Percentiles rank a stretch among this genome's conserved stretches.
Conservation (phyloP, 1,284 basidiomycete species). For the Chalciporus sp. region DNA sequence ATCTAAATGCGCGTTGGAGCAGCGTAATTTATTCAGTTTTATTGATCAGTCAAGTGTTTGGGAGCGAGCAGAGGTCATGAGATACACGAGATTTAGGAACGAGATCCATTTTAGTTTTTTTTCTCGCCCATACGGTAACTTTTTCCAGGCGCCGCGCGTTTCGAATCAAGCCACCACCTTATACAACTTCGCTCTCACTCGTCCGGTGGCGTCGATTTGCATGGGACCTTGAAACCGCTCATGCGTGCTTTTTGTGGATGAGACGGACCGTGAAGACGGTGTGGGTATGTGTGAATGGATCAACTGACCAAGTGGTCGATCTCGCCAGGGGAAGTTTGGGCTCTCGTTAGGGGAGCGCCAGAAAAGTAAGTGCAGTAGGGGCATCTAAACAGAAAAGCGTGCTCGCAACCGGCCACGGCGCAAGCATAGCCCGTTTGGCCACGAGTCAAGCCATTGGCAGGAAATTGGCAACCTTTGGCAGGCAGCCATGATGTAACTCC, state of each 20-base stretch:
- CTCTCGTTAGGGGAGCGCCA: background rate
- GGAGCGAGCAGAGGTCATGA: background rate
- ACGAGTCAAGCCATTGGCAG: background rate
- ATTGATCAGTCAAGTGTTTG: background rate
- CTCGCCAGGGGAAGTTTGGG: background rate
- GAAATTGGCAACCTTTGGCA: background rate
- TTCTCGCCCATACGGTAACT: background rate
- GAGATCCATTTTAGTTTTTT: slow-evolving; percentile 6
- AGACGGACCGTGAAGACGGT: slow-evolving; percentile 2
- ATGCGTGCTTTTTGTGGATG: slow-evolving; percentile 1
- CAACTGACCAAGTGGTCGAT: slow-evolving; percentile 14
- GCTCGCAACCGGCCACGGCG: background rate
- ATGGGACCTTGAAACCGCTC: background rate
- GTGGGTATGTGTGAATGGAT: slow-evolving; percentile 1
- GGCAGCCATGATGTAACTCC: too few relatives aligned
- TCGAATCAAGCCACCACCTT: too few relatives aligned
- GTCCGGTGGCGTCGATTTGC: slow-evolving; percentile 1
- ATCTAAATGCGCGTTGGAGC: slow-evolving; percentile 15
- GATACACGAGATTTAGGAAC: slow-evolving; percentile 22
- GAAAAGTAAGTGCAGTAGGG: background rate
- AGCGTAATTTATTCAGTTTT: background rate
- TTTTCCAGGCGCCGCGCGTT: background rate
- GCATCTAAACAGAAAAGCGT: slow-evolving; percentile 12
- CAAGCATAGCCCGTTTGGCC: slow-evolving; percentile 4
- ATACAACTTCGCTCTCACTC: background rate